A percentile compares a stretch with the other conserved stretches of the same genome.
phyloP scores from a whole-genome alignment of 2,329 filamentous ascomycete genomes.

The Aspergillus flavus region DNA sequence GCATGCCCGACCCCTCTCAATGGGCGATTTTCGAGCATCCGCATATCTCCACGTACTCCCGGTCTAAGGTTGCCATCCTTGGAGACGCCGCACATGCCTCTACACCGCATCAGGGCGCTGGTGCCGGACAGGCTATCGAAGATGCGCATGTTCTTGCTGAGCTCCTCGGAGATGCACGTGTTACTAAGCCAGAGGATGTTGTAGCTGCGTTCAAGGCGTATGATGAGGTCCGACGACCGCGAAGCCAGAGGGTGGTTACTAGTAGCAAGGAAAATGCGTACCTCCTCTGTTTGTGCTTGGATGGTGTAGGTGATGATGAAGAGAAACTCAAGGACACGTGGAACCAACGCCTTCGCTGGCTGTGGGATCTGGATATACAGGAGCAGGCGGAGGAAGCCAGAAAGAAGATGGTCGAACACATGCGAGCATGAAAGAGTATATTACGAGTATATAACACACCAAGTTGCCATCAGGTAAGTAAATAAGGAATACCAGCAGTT shows the following conservation, averaged over 20 bases:
- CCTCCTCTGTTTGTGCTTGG: constrained; percentile 30
- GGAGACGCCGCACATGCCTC: constrained; percentile 45
- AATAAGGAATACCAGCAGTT: neutral
- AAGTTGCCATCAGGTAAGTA: neutral
- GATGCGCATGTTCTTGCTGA: constrained; percentile 44
- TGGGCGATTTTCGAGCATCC: constrained; percentile 43
- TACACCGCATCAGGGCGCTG: constrained; percentile 41
- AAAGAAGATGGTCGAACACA: constrained; percentile 16
- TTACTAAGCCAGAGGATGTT: constrained; percentile 37
- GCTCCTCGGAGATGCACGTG: constrained; percentile 47
- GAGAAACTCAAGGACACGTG: constrained; percentile 27
- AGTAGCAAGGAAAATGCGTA: constrained; percentile 52
- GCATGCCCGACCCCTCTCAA: constrained; percentile 36
- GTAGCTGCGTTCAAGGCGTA: constrained; percentile 55
- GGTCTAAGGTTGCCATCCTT: constrained; percentile 34
- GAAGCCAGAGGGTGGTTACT: constrained; percentile 54
- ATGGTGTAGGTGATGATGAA: constrained; percentile 31
- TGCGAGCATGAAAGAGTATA: neutral
- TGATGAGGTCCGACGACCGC: constrained; percentile 52
- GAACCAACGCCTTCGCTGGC: constrained; percentile 31
- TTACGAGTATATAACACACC: neutral
- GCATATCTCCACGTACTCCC: constrained; percentile 32
- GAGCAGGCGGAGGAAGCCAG: constrained; percentile 29
- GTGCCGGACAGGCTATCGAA: constrained; percentile 44
- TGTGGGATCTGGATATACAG: constrained; percentile 38